Conservation (phyloP, 768 basidiomycete genomes). For the Paxillus involutus region DNA sequence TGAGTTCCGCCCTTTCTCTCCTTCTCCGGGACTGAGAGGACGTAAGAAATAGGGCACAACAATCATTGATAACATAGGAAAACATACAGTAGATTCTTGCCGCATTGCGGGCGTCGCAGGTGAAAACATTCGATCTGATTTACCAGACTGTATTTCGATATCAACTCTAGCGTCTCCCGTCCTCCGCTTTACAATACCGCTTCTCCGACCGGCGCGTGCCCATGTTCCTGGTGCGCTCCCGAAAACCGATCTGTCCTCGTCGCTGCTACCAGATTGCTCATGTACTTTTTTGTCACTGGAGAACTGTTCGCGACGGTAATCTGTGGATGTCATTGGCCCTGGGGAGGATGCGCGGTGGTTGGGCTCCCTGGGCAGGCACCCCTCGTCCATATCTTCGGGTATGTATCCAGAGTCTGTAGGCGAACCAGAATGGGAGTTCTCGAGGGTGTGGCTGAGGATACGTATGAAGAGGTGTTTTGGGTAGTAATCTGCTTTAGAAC, state of each 20-base stretch:
- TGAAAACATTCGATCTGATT: neutral
- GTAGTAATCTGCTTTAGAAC: slow-evolving; percentile 75
- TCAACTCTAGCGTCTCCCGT: neutral
- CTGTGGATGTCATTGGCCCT: slow-evolving; percentile 11
- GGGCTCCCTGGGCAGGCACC: neutral
- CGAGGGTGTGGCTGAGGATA: slow-evolving; percentile 62
- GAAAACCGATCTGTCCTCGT: neutral
- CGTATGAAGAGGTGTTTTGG: slow-evolving; percentile 68
- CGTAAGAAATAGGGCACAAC: neutral
- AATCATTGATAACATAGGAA: neutral
- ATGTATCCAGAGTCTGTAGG: slow-evolving; percentile 15
- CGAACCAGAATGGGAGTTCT: slow-evolving; percentile 1
- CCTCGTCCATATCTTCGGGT: neutral
- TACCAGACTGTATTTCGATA: neutral
- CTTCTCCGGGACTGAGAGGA: slow-evolving; percentile 3
- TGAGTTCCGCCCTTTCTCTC: slow-evolving; percentile 9
- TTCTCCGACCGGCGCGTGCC: slow-evolving; percentile 2
- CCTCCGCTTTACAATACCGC: slow-evolving; percentile 3
- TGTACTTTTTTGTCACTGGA: neutral
- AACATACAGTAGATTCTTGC: slow-evolving; percentile 9
- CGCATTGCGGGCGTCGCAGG: neutral
- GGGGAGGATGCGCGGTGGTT: slow-evolving; percentile 37
- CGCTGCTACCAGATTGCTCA: neutral
- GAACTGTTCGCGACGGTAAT: slow-evolving; percentile 1
- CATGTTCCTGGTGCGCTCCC: slow-evolving; percentile 6